Evolutionary conservation across 306 rosid species (phyloP), one percentile per base, ranked within the genome.

Genomic region (Lathyrus oleraceus): DNA sequence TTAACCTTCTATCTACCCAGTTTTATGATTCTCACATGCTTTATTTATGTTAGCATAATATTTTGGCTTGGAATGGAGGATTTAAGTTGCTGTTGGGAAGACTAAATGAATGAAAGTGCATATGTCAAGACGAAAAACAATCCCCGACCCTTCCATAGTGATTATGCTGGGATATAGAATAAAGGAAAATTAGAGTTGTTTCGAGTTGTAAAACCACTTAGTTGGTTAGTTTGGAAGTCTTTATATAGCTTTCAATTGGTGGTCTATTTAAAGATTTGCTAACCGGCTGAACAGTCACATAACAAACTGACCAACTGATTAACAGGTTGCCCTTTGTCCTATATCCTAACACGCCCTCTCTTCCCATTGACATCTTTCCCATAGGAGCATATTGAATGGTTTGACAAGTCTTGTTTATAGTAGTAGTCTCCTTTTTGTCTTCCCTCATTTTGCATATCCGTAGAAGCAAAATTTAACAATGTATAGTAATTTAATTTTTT

Each of bases 51-150:
- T 39, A 47, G 30, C 30, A 27, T n/a, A 16, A 25, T 17, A 5
- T 56, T 51, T 35, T 35, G 52, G 52, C 53, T 43, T 44, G 9
- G n/a, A 30, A 43, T 32, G 15, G 38, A 49, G 39, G 40, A 39
- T 16, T 63, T 21, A 23, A 23, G 25, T 43, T 71, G 20, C 51
- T 72, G 9, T 40, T 66, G 27, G 51, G 69, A 71, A 73, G 65
- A 57, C 51, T 27, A 25, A 38, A 8, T 59, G 36, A 10, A 13
- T 15, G 13, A 27, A 10, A 6, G 2, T 74, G 32, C 27, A 23
- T 59, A 35, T 59, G 48, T 19, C 19, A 51, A 32, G 48, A 61
- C 51, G 45, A 2, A 35, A 51, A 6, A 35, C 39, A 47, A 15
- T 4, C 17, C 27, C 4, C 32, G 36, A 67, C 6, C 8, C 16